Evolutionary conservation across 83 land plant species (phyloP), one percentile per base, ranked within the genome.

Genomic region (Picea engelmannii): DNA sequence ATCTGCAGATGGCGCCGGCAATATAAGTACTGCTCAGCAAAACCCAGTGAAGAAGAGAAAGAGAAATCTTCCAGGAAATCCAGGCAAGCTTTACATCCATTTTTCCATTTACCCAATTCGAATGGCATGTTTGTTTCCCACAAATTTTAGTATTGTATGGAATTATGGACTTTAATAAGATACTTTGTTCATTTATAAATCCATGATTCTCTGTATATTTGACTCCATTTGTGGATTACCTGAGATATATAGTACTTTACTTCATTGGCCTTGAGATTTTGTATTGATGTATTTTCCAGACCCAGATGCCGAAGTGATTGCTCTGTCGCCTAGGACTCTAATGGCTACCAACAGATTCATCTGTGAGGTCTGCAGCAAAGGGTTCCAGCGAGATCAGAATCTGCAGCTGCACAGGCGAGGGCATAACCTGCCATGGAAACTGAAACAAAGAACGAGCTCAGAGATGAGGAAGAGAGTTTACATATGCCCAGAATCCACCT

Each of bases 61-160:
- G 65, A 55, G 90, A 31, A 88, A 85, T 63, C 82, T 88, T 1
- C 90, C 90, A 1, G 90, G 90, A 85, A 88, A 85, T 78, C 90
- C 90, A 83, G 90, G 75, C 66, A 64, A 25, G 76, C 25, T 27
- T 75, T 83, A 58, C 81, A 79, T 47, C 59, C 79, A 80, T 73
- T 66, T 80, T 80, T 78, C 44, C 13, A 55, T 55, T 2, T 55
- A 12, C 58, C 58, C 58, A 55, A 11, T 55, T 55, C 4, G 15
- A 55, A 55, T 55, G 13, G 58, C 15, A 55, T 55, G 58, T 13
- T 55, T 55, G 15, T 2, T 11, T 11, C 58, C 58, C 13, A 55
- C 55, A 49, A 49, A 49, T 49, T 55, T 55, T 12, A 12, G 58
- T 55, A 55, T 55, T 47, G 0, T 55, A 49, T 49, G 55, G 55